These are phyloP conservation scores for Paecilomyces variotii DNA, from an alignment of 2,329 filamentous ascomycete genomes.

Conservation along the genomic window DNA sequence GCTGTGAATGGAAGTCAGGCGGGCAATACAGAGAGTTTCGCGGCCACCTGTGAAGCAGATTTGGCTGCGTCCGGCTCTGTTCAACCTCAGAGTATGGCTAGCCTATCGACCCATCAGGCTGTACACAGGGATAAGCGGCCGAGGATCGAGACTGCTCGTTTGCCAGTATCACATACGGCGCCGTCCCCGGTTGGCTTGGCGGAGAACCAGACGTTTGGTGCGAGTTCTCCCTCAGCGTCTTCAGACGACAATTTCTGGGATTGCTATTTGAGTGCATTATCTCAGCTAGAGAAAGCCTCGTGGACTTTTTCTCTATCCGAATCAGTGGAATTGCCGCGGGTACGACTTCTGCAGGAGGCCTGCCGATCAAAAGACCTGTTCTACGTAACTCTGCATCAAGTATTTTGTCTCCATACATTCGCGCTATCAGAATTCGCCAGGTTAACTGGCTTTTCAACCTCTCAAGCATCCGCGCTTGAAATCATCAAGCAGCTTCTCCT, in stretches of 20 bases:
- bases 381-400: constrained; percentile 58
- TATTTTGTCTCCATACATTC: constrained; percentile 52
- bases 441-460: constrained; percentile 28
- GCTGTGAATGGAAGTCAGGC: background rate
- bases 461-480: constrained; percentile 19
- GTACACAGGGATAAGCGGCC: constrained; percentile 2
- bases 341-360: constrained; percentile 50
- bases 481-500: constrained; percentile 40
- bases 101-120: background rate
- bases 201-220: background rate
- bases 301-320: constrained; percentile 27
- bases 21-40: background rate
- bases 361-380: constrained; percentile 50
- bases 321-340: constrained; percentile 33
- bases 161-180: background rate
- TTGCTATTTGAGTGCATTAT: background rate
- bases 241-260: background rate
- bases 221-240: background rate
- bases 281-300: background rate
- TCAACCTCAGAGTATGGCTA: background rate
- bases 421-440: constrained; percentile 28
- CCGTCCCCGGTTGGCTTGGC: background rate
- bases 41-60: background rate
- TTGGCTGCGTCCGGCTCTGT: background rate
- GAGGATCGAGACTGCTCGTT: background rate